These are phyloP conservation scores for Yarrowia yakushimensis DNA, from an alignment of 805 yeast genomes.

Conservation along the genomic window DNA sequence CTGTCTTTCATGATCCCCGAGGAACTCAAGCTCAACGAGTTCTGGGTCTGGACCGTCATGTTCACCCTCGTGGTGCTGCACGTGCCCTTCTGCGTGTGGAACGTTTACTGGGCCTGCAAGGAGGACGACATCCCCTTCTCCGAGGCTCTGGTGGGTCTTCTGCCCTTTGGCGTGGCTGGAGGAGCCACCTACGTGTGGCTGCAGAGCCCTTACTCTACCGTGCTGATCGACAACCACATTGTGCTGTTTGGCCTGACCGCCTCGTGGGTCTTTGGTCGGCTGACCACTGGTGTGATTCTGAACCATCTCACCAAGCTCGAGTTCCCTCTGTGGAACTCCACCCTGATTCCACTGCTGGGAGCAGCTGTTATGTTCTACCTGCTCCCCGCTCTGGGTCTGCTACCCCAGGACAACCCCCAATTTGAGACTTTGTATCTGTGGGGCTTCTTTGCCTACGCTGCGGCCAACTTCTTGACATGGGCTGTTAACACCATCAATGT, in stretches of 20 bases:
- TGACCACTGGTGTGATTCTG: constrained; percentile 55
- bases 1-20: constrained; percentile 23
- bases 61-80: constrained; percentile 47
- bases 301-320: constrained; percentile 81
- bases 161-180: constrained; percentile 64
- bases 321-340: constrained; percentile 72
- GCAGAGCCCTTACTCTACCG: constrained; percentile 47
- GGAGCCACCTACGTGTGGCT: constrained; percentile 46
- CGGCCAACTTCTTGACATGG: constrained; percentile 64
- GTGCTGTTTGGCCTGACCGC: constrained; percentile 73
- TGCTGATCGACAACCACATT: constrained; percentile 44
- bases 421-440: constrained; percentile 44
- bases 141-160: constrained; percentile 52
- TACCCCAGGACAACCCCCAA: constrained; percentile 33
- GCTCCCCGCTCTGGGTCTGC: constrained; percentile 51
- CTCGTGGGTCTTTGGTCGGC: constrained; percentile 86
- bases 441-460: constrained; percentile 63
- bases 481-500: constrained; percentile 71
- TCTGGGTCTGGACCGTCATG: constrained; percentile 39
- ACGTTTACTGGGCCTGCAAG: constrained; percentile 47
- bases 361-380: constrained; percentile 40
- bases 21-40: constrained; percentile 28
- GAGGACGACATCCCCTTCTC: constrained; percentile 34
- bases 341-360: constrained; percentile 47
- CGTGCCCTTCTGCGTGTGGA: constrained; percentile 60